Conservation (phyloP, 176 grass and related monocot genomes). For the Raddia guianensis region DNA sequence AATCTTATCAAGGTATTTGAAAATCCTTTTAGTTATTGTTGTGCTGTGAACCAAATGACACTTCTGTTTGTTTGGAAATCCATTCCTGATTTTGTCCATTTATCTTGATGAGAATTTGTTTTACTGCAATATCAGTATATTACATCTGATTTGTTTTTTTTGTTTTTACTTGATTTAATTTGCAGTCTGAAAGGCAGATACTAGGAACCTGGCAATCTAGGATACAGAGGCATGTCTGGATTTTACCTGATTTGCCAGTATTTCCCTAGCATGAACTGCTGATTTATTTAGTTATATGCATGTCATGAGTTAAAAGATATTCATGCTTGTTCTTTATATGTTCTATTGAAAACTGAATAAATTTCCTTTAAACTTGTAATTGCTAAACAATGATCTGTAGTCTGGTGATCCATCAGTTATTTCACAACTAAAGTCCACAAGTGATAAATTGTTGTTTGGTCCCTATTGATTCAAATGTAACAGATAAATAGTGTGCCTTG, state of each 20-base stretch:
- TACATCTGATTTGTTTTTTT: not conserved
- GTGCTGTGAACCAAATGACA: not conserved
- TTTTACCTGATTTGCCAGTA: not conserved
- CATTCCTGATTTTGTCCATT: slow-evolving; percentile 22
- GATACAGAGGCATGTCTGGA: not conserved
- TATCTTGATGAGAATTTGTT: not conserved
- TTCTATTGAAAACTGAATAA: slow-evolving; percentile 8
- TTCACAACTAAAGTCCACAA: slow-evolving; percentile 4
- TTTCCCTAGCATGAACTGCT: slow-evolving; percentile 17
- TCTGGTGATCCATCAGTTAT: slow-evolving; percentile 15
- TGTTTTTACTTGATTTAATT: not conserved
- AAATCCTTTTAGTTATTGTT: slow-evolving; percentile 8
- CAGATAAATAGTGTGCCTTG: not conserved
- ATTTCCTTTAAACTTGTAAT: not conserved
- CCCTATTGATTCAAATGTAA: not conserved
- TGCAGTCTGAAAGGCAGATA: not conserved
- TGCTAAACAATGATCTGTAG: not conserved
- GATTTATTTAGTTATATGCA: slow-evolving; percentile 9
- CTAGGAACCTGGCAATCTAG: slow-evolving; percentile 4
- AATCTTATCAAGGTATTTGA: slow-evolving; percentile 15
- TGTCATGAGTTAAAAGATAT: not conserved
- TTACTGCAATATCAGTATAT: not conserved
- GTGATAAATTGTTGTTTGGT: not conserved
- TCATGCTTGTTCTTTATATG: not conserved
- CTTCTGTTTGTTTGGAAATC: slow-evolving; percentile 19